phyloP scores from a whole-genome alignment of 441 rosid species.

The Dalechampia spathulata region DNA sequence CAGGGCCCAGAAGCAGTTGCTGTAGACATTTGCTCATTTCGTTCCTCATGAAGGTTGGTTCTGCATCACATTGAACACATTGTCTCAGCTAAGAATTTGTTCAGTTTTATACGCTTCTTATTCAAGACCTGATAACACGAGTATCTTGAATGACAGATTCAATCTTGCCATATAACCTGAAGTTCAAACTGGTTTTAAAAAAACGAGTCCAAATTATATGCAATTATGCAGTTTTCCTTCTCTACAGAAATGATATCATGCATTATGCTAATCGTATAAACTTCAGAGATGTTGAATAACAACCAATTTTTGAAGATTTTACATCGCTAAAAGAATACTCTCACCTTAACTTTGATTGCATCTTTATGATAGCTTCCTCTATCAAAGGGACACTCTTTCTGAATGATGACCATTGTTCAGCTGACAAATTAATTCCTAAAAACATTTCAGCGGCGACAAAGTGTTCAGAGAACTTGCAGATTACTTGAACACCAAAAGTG shows the following conservation, averaged over 20 bases:
- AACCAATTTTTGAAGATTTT: neutral
- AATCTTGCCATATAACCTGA: neutral
- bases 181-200: conserved; percentile 4
- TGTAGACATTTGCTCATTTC: conserved; percentile 26
- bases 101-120: neutral
- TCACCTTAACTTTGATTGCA: conserved; percentile 53
- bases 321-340: conserved; percentile 8
- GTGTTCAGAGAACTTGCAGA: conserved; percentile 9
- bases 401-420: conserved; percentile 50
- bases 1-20: conserved; percentile 16
- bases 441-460: conserved; percentile 5
- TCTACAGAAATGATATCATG: neutral
- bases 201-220: neutral
- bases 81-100: conserved; percentile 15
- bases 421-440: conserved; percentile 49
- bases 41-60: conserved; percentile 19
- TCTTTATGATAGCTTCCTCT: conserved; percentile 43
- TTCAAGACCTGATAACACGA: neutral
- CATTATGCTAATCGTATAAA: neutral
- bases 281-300: conserved; percentile 5
- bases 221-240: conserved; percentile 6
- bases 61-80: conserved; percentile 29
- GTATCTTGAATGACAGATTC: neutral
- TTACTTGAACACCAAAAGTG: neutral
- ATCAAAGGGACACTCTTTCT: conserved; percentile 45